Base-by-base conservation (phyloP, 805 yeast genomes). In the Cyberlindnera mycetangii region DNA sequence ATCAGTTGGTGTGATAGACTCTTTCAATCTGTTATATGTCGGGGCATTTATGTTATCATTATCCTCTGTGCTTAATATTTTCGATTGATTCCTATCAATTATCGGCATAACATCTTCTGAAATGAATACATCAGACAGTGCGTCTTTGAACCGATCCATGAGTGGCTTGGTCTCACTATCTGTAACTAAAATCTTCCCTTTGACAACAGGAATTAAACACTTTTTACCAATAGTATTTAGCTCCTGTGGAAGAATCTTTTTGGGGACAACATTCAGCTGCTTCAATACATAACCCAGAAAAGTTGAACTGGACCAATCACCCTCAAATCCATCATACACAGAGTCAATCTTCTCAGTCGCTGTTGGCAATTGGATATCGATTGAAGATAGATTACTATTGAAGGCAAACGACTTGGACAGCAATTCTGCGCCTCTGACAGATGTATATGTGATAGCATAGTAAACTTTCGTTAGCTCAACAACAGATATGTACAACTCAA, bases 301-400 rank as follows among this genome's bases (percentile, higher is more conserved):
- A 6, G 42, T 39, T 18, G 16, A 17, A 3, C 18, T n/a, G 8
- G n/a, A 14, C 41, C 41, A 38, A 22, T 39, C 42, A 2, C 36
- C 42, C 11, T 32, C 16, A 12, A 32, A 39, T 2, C 20, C 32
- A 17, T 39, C 20, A n/a, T 41, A 36, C 7, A 35, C 24, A 11
- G 36, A n/a, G 19, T 34, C 39, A n/a, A 41, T 21, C 17, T 27
- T 14, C 18, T 41, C 45, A 4, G 21, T 17, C 11, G 43, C 15
- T 1, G 35, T 39, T 10, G 47, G 47, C 14, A 39, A 25, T n/a
- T 20, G 16, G 11, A 44, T 12, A 24, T 36, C 38, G 24, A 31
- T 4, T 2, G 42, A 5, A 5, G 15, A 30, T 3, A 17, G 21
- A 17, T 32, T 32, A 32, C 31, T 7, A 5, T 20, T 17, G 17